Conservation (phyloP, 192 early-diverging fungal species). For the Entophlyctis luteolus region DNA sequence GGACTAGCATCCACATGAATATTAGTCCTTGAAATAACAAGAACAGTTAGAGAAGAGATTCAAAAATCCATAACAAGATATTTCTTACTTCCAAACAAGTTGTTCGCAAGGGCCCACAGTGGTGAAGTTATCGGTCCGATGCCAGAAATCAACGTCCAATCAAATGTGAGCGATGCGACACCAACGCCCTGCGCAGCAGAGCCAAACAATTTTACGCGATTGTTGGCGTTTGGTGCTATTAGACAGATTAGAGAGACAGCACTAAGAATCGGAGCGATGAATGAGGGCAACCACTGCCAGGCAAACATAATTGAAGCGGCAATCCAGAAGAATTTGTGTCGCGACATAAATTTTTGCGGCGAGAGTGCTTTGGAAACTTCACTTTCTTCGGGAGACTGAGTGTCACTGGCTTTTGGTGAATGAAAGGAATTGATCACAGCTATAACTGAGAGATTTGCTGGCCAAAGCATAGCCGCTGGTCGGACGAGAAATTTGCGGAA, state of each 20-base stretch:
- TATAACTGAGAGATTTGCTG: constrained; percentile 67
- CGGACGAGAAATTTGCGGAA: constrained; percentile 74
- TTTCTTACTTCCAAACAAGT: constrained; percentile 16
- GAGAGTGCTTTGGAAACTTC: not conserved
- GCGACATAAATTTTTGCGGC: not conserved
- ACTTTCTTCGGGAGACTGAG: not conserved
- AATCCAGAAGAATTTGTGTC: constrained; percentile 33
- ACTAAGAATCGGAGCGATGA: constrained; percentile 9
- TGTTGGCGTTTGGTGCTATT: not conserved
- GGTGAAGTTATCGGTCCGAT: not conserved
- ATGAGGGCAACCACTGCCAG: constrained; percentile 23
- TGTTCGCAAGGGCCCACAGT: not conserved
- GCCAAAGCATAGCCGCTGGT: constrained; percentile 84
- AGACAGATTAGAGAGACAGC: constrained; percentile 28
- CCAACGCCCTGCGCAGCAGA: constrained; percentile 29
- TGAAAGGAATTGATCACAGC: constrained; percentile 73
- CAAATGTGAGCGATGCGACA: constrained; percentile 24
- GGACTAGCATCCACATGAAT: constrained; percentile 23
- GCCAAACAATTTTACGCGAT: constrained; percentile 14
- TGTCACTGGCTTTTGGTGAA: not conserved
- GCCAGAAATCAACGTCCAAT: constrained; percentile 7
- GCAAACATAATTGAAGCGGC: constrained; percentile 13
- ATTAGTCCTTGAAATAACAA: constrained; percentile 13
- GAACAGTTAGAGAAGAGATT: not conserved
- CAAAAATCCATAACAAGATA: not conserved